These are phyloP conservation scores for Arabidopsis lyrata DNA, from an alignment of 441 rosid species.

Conservation along the genomic window DNA sequence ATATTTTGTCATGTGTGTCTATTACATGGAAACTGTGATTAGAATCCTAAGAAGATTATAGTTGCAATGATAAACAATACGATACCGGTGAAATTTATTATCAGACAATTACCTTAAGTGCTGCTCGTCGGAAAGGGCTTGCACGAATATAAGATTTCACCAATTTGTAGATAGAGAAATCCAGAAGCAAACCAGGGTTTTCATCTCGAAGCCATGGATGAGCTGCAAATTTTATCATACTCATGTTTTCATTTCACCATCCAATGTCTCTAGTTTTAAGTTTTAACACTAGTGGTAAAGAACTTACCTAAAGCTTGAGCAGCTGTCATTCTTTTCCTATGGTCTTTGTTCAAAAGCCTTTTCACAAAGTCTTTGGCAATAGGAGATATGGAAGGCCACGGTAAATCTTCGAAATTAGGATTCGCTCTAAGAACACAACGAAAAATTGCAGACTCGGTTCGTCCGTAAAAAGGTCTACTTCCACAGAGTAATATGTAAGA, in stretches of 20 bases:
- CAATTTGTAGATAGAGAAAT: conserved; percentile 65
- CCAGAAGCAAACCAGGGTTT: conserved; percentile 57
- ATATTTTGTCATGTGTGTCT: background rate
- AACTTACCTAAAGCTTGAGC: conserved; percentile 68
- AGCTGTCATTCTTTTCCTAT: conserved; percentile 78
- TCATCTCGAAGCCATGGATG: conserved; percentile 67
- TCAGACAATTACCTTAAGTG: conserved; percentile 59
- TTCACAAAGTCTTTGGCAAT: conserved; percentile 70
- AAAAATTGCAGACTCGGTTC: conserved; percentile 77
- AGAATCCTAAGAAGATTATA: background rate
- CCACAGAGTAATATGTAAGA: conserved; percentile 75
- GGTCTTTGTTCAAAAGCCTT: conserved; percentile 72
- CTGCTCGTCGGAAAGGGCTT: conserved; percentile 67
- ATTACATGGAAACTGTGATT: background rate
- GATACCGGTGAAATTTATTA: background rate
- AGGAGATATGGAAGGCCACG: conserved; percentile 69
- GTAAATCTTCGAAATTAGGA: conserved; percentile 67
- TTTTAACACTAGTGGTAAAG: background rate
- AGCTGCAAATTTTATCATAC: conserved; percentile 43
- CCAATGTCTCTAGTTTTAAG: background rate
- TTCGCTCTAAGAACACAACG: conserved; percentile 73
- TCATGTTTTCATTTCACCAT: conserved; percentile 30
- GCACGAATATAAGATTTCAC: conserved; percentile 67
- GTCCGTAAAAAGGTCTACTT: conserved; percentile 75
- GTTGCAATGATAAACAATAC: background rate